Evolutionary conservation across 2,329 filamentous ascomycete genomes (phyloP), one percentile per base, ranked within the genome.

Genomic region (Rutstroemia sp.): DNA sequence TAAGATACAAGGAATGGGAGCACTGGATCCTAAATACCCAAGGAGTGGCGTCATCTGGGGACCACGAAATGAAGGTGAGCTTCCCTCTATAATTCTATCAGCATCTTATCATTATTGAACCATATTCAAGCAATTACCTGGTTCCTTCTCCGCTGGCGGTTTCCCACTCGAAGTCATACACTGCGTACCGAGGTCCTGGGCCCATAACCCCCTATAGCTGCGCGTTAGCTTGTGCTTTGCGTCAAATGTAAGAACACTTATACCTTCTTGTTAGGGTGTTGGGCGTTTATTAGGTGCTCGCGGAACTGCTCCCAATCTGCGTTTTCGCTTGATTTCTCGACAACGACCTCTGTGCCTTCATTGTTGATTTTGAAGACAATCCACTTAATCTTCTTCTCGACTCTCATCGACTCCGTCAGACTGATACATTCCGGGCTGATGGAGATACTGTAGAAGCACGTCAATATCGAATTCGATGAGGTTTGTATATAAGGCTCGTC

Each of bases 341-440:
- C 83, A 58, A 88, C 85, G 71, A 94, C 90, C 75, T 90, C 75
- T 75, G 86, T 90, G 80, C 85, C 84, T 78, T 91, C 81, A 74
- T 92, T 87, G 63, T 85, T 86, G 71, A 94, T 83, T 81, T 91
- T 90, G 85, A 82, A 92, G 79, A 94, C 84, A 77, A 94, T 87
- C 81, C 82, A 95, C 77, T 90, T 92, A 78, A 83, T 79, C 78
- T 83, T 84, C 76, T 91, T 91, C 75, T 75, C 79, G 66, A 91
- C 84, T 83, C 92, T 92, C 65, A 92, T 81, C 66, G 92, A 86
- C 74, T 92, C 90, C 81, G 86, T 92, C 63, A 73, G 71, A 57
- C 72, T 72, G 71, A 83, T 82, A 81, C 87, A 91, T 59, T 92
- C 87, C 71, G 82, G 79, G 64, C 80, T 76, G 68, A 91, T 84